phyloP scores from a whole-genome alignment of 2,329 filamentous ascomycete genomes.

The Pseudogymnoascus sp. region DNA sequence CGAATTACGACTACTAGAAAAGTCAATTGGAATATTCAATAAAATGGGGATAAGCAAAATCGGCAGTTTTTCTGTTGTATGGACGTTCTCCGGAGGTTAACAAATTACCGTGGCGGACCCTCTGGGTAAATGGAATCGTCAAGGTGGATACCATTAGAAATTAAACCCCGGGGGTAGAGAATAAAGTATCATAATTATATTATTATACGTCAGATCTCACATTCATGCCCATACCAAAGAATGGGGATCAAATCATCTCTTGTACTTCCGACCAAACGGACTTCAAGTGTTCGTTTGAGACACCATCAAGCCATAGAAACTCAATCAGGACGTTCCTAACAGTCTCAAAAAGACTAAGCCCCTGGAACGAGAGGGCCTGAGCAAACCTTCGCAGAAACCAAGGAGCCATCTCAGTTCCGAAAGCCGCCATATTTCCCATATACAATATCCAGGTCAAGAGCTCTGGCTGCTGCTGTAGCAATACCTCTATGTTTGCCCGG shows the following conservation, averaged over 20 bases:
- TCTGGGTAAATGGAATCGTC: background rate
- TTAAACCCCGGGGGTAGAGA: background rate
- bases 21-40: background rate
- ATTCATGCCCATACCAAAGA: background rate
- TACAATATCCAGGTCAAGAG: conserved; percentile 8
- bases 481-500: background rate
- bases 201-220: background rate
- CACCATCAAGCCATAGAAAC: conserved; percentile 10
- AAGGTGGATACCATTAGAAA: background rate
- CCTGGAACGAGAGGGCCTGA: background rate
- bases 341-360: conserved; percentile 2
- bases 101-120: background rate
- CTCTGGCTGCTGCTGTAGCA: background rate
- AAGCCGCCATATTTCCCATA: conserved; percentile 5
- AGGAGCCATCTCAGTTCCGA: background rate
- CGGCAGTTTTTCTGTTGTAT: background rate
- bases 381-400: conserved; percentile 2
- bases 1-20: background rate
- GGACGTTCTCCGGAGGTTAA: background rate
- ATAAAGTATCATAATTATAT: background rate
- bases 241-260: background rate
- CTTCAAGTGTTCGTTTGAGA: background rate
- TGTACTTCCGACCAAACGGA: background rate
- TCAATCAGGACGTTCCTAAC: background rate
- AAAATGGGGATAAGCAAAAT: background rate